Evolutionary conservation across 176 grass and related monocot species (phyloP).

Genomic region (Tillandsia fasciculata): DNA sequence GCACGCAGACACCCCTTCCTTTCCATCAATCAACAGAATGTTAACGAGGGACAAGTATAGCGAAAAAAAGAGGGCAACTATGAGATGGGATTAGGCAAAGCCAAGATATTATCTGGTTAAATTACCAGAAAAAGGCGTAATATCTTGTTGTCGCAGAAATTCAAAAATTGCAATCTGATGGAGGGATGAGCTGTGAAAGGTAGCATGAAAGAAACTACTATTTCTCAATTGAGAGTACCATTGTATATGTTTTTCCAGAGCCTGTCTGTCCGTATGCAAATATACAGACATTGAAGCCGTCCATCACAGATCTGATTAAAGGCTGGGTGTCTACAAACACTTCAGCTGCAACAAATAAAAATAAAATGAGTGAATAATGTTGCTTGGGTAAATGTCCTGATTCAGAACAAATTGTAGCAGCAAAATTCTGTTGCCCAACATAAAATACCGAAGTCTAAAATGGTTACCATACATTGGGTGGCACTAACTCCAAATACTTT

Average conservation of each 20-base stretch:
- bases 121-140: neutral
- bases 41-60: neutral
- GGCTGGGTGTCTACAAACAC: conserved; percentile 64
- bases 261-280: conserved; percentile 93
- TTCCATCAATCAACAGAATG: no score
- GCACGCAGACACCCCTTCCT: no score
- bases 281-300: conserved; percentile 83
- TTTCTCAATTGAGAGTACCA: conserved; percentile 35
- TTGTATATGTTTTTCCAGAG: conserved; percentile 84
- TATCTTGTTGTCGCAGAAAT: neutral
- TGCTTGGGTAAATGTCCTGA: neutral
- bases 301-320: conserved; percentile 76
- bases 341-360: conserved; percentile 46
- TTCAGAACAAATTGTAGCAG: neutral
- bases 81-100: neutral
- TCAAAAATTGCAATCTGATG: neutral
- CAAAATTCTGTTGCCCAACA: conserved; percentile 15
- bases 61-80: neutral
- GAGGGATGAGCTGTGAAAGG: neutral
- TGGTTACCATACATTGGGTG: conserved; percentile 46
- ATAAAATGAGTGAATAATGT: conserved; percentile 9
- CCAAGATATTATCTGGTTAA: neutral
- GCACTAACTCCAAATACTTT: conserved; percentile 54
- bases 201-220: neutral
- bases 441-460: conserved; percentile 12